These are phyloP conservation scores for Kalmanozyma brasiliensis DNA, from an alignment of 1,284 basidiomycete genomes.

Conservation along the genomic window DNA sequence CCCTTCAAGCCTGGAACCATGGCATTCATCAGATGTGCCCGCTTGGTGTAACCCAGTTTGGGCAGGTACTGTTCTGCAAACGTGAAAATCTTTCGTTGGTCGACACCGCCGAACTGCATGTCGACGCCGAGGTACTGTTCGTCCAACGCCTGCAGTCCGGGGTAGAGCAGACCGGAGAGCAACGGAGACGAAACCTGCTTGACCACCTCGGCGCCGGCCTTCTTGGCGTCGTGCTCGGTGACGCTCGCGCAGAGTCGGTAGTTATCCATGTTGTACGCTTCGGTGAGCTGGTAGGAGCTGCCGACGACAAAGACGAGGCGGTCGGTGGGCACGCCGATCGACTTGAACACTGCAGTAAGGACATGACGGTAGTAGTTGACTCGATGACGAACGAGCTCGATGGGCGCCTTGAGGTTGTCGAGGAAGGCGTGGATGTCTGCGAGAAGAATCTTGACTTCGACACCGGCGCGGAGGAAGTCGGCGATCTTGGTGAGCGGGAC, in stretches of 20 bases:
- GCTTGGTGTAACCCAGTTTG: constrained; percentile 89
- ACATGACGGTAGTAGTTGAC: constrained; percentile 90
- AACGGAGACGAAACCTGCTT: constrained; percentile 95
- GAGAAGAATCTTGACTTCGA: constrained; percentile 88
- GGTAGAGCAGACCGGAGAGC: constrained; percentile 91
- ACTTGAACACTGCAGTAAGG: constrained; percentile 83
- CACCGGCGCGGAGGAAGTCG: constrained; percentile 91
- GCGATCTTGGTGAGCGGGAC: constrained; percentile 95
- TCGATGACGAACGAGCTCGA: constrained; percentile 89
- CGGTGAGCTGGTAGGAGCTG: constrained; percentile 88
- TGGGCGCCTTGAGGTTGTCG: constrained; percentile 95
- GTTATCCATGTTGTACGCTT: constrained; percentile 93
- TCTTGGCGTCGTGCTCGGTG: constrained; percentile 95
- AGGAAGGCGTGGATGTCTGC: constrained; percentile 98
- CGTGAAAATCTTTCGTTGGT: constrained; percentile 99
- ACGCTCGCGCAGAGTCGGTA: constrained; percentile 89
- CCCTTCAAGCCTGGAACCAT: constrained; percentile 97
- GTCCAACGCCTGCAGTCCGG: constrained; percentile 93
- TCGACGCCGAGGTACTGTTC: constrained; percentile 96
- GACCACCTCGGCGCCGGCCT: constrained; percentile 98
- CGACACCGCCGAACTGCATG: constrained; percentile 98
- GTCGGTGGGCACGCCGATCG: constrained; percentile 89
- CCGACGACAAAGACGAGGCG: constrained; percentile 81
- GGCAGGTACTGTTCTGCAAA: constrained; percentile 96
- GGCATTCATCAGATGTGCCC: constrained; percentile 96